phyloP scores from a whole-genome alignment of 139 green algal genomes.

The Volvox africanus region DNA sequence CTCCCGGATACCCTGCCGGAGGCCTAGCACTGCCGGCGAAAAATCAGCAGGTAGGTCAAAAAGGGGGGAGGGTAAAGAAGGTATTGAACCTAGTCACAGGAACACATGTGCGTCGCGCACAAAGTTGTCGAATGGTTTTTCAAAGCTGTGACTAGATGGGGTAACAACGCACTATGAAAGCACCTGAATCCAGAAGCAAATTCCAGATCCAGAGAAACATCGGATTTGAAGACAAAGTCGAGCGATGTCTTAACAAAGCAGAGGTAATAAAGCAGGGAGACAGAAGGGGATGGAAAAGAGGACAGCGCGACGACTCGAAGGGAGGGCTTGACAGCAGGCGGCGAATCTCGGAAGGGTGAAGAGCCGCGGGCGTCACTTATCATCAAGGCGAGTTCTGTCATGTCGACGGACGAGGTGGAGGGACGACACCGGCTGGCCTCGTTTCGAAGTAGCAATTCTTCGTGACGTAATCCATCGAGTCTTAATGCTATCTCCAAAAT shows the following conservation, averaged over 20 bases:
- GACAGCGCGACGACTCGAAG: too few species aligned
- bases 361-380: too few species aligned
- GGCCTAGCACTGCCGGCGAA: conserved; percentile 46
- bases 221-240: too few species aligned
- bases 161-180: not conserved
- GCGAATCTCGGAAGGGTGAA: too few species aligned
- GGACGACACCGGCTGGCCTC: too few species aligned
- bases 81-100: too few species aligned
- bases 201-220: not conserved
- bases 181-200: not conserved
- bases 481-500: not conserved
- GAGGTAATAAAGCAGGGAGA: too few species aligned
- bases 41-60: not conserved
- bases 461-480: not conserved
- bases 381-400: too few species aligned
- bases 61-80: not conserved
- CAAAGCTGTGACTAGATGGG: not conserved
- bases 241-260: too few species aligned
- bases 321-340: too few species aligned
- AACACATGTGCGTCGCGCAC: not conserved
- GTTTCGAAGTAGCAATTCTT: not conserved
- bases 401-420: too few species aligned
- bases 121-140: not conserved
- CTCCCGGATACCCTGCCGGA: conserved; percentile 52
- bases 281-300: too few species aligned